Conservation (phyloP, 2,329 filamentous ascomycete species). For the Pochonia chlamydosporia region DNA sequence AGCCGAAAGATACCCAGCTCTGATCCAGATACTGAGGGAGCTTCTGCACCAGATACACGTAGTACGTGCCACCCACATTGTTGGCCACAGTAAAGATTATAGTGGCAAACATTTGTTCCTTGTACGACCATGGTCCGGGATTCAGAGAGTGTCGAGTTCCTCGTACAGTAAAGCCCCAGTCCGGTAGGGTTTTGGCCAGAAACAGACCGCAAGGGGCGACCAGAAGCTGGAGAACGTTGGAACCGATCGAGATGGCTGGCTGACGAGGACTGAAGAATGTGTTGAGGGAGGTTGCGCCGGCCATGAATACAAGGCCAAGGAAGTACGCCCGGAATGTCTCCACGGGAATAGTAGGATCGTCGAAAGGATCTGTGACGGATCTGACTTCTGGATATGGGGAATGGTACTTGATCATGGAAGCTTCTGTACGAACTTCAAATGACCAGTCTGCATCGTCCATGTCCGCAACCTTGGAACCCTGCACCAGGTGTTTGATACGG, state of each 20-base stretch:
- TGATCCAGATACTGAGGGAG: slow-evolving; percentile 20
- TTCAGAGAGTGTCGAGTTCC: slow-evolving; percentile 39
- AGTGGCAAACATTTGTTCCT: slow-evolving; percentile 48
- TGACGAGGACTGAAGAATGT: slow-evolving; percentile 23
- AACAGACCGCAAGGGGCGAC: slow-evolving; percentile 34
- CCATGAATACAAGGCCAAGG: slow-evolving; percentile 29
- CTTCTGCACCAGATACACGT: slow-evolving; percentile 37
- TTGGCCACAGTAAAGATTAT: slow-evolving; percentile 47
- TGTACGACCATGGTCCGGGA: slow-evolving; percentile 43
- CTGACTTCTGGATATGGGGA: slow-evolving; percentile 35
- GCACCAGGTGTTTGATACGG: slow-evolving; percentile 28
- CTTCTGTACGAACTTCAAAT: slow-evolving; percentile 29
- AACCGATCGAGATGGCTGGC: slow-evolving; percentile 28
- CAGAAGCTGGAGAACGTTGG: slow-evolving; percentile 35
- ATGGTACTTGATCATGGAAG: slow-evolving; percentile 30
- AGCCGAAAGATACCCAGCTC: slow-evolving; percentile 23
- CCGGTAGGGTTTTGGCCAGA: slow-evolving; percentile 32
- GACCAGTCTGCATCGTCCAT: slow-evolving; percentile 28
- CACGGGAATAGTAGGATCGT: slow-evolving; percentile 27
- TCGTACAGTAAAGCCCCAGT: too few species aligned
- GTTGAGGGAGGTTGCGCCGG: neutral
- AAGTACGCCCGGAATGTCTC: slow-evolving; percentile 36
- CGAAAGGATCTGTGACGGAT: slow-evolving; percentile 29
- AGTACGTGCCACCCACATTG: slow-evolving; percentile 36
- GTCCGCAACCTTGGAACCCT: slow-evolving; percentile 29